phyloP scores from a whole-genome alignment of 495 filamentous ascomycete species.

The Neurospora intermedia region DNA sequence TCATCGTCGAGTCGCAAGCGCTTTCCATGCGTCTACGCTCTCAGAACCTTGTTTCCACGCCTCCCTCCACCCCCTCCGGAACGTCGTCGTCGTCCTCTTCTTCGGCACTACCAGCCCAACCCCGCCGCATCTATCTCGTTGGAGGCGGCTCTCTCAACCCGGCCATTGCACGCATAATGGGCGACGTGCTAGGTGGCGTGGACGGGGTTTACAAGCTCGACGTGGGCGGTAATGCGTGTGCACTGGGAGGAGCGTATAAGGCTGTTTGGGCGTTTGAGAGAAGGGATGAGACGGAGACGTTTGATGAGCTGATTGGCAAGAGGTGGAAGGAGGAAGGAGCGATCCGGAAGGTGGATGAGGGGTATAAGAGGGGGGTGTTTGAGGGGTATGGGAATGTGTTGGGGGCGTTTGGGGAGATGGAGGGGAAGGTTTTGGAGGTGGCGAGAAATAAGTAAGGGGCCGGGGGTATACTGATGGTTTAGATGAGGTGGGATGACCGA shows the following conservation, averaged over 20 bases:
- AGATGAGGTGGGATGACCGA: too few species aligned
- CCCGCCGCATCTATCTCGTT: conserved; percentile 82
- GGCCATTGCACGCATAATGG: conserved; percentile 70
- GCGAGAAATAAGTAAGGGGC: conserved; percentile 31
- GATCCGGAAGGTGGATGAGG: conserved; percentile 69
- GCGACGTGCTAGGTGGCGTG: conserved; percentile 74
- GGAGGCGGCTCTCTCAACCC: conserved; percentile 83
- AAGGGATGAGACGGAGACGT: conserved; percentile 53
- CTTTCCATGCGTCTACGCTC: conserved; percentile 81
- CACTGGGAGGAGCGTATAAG: conserved; percentile 91
- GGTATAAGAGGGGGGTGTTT: conserved; percentile 65
- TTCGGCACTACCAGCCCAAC: conserved; percentile 59
- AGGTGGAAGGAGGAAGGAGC: conserved; percentile 81
- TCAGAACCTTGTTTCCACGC: conserved; percentile 53
- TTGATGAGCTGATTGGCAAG: conserved; percentile 73
- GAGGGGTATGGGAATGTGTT: conserved; percentile 66
- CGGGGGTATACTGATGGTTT: too few species aligned
- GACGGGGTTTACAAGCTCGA: conserved; percentile 90
- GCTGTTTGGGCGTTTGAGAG: conserved; percentile 85
- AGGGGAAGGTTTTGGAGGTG: conserved; percentile 50
- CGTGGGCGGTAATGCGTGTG: conserved; percentile 93
- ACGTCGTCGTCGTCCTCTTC: neutral
- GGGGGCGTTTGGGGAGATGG: conserved; percentile 70
- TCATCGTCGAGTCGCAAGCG: conserved; percentile 89
- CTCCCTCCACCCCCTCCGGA: conserved; percentile 22